These are phyloP conservation scores for Marasmius fiardii DNA, from an alignment of 1,284 basidiomycete species.

Conservation along the genomic window DNA sequence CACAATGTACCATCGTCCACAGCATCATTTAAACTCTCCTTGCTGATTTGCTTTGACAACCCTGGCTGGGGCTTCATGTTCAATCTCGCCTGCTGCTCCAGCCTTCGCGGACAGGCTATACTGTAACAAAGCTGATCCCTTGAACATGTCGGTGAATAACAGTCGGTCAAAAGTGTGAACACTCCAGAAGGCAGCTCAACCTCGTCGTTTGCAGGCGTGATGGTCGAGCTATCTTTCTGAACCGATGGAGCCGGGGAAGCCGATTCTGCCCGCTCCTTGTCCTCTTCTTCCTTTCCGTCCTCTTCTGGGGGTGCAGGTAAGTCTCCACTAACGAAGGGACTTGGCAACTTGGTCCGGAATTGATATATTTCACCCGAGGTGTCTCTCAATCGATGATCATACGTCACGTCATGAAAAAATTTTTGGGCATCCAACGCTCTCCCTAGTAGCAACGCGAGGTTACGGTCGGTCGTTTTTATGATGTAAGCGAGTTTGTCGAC, in stretches of 20 bases:
- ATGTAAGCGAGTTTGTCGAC: slow-evolving; percentile 97
- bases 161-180: slow-evolving; percentile 95
- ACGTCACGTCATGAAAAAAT: slow-evolving; percentile 99
- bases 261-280: slow-evolving; percentile 32
- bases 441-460: slow-evolving; percentile 91
- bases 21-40: slow-evolving; percentile 80
- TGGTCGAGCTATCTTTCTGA: slow-evolving; percentile 37
- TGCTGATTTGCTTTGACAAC: slow-evolving; percentile 77
- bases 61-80: slow-evolving; percentile 93
- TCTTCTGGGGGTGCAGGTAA: slow-evolving; percentile 27
- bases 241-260: slow-evolving; percentile 36
- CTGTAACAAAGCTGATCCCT: slow-evolving; percentile 93
- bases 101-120: slow-evolving; percentile 90
- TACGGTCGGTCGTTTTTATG: slow-evolving; percentile 97
- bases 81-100: slow-evolving; percentile 92
- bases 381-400: slow-evolving; percentile 94
- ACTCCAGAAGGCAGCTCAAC: slow-evolving; percentile 89
- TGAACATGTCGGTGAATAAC: slow-evolving; percentile 97
- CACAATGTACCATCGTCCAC: slow-evolving; percentile 93
- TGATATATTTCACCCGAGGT: slow-evolving; percentile 91
- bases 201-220: slow-evolving; percentile 44
- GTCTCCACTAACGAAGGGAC: slow-evolving; percentile 79
- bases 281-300: background rate
- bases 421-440: slow-evolving; percentile 97
- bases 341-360: slow-evolving; percentile 74